A percentile compares a stretch with the other conserved stretches of the same genome.
These are phyloP conservation scores for Backusella psychrophila DNA, from an alignment of 192 early-diverging fungal genomes.

Conservation along the genomic window DNA sequence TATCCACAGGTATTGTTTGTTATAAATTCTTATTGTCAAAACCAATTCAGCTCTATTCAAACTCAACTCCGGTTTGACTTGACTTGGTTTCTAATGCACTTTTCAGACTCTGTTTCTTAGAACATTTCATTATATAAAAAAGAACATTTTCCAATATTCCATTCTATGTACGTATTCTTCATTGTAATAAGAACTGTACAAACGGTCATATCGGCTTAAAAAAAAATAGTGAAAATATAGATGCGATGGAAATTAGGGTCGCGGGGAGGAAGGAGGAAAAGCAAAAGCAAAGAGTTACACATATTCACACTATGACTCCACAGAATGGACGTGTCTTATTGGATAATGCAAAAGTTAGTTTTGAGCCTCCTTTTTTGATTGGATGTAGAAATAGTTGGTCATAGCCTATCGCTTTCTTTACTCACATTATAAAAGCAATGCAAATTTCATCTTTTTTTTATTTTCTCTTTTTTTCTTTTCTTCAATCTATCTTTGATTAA, in stretches of 20 bases:
- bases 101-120: not conserved
- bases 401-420: constrained; percentile 3
- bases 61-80: not conserved
- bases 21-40: not conserved
- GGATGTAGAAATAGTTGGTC: constrained; percentile 1
- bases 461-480: not conserved
- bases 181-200: not conserved
- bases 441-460: not conserved
- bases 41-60: not conserved
- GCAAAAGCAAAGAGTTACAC: not conserved
- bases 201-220: not conserved
- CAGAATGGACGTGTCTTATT: not conserved
- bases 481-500: not conserved
- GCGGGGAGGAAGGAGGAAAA: not conserved
- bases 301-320: not conserved
- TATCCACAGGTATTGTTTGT: no score
- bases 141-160: not conserved
- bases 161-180: not conserved
- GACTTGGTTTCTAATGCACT: not conserved
- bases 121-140: not conserved
- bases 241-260: not conserved
- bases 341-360: not conserved
- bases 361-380: not conserved
- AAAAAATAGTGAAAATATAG: not conserved
- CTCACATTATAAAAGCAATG: not conserved